Conservation (phyloP, 2,329 filamentous ascomycete species). For the Hirsutella thompsonii region DNA sequence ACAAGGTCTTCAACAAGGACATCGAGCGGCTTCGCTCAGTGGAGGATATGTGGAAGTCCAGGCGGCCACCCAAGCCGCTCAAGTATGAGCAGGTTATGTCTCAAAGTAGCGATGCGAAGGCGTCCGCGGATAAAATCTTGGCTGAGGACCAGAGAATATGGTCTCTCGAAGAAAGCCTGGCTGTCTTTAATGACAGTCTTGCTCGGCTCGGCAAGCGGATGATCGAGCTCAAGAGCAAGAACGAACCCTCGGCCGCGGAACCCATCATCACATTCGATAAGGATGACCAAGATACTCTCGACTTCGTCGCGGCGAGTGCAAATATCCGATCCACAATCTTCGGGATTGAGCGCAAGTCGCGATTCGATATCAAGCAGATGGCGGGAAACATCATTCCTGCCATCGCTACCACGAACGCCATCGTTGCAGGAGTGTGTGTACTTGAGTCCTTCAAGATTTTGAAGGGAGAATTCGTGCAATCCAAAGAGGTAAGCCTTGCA, state of each 20-base stretch:
- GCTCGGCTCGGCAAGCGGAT: conserved; percentile 63
- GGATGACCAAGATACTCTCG: conserved; percentile 86
- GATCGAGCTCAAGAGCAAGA: conserved; percentile 43
- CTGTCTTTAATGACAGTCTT: conserved; percentile 77
- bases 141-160: conserved; percentile 64
- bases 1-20: conserved; percentile 85
- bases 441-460: conserved; percentile 88
- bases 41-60: conserved; percentile 92
- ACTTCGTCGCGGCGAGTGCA: conserved; percentile 83
- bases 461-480: conserved; percentile 53
- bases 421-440: conserved; percentile 85
- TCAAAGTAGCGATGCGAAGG: conserved; percentile 34
- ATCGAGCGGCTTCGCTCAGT: conserved; percentile 72
- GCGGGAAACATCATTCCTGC: conserved; percentile 98
- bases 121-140: conserved; percentile 40
- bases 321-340: conserved; percentile 88
- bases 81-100: conserved; percentile 50
- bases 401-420: conserved; percentile 95
- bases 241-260: conserved; percentile 33
- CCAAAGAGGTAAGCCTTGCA: conserved; percentile 51
- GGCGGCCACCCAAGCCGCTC: conserved; percentile 60
- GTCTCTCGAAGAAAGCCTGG: conserved; percentile 72
- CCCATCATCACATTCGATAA: conserved; percentile 85
- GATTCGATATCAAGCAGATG: conserved; percentile 98
- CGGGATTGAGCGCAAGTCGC: conserved; percentile 73